Base-by-base conservation (phyloP, 495 filamentous ascomycete species). In the Extremus antarcticus region DNA sequence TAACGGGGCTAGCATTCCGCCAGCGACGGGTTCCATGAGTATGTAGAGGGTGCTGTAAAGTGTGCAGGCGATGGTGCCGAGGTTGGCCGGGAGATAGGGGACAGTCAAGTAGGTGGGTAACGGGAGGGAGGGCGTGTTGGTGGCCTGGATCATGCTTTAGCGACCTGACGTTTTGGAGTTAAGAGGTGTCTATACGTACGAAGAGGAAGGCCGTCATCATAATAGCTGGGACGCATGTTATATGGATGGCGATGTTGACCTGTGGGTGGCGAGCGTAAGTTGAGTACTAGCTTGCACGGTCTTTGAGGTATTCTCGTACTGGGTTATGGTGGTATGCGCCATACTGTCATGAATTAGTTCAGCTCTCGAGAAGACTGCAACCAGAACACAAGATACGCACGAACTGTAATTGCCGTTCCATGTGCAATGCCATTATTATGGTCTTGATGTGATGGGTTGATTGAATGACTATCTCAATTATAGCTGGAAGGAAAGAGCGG, bases 11-110 rank as follows among this genome's bases (percentile, higher is more conserved):
- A 94, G 69, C 15, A 85, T 65, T 10, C 78, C 77, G 25, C 92
- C 92, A 2, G 91, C 92, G 4, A 96, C 86, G 1, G 92, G 92
- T 65, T 97, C 92, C 64, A 98, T 83, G 21, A 97, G 82, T 51
- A 97, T 77, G 62, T 97, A 98, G 57, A 95, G 78, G 22, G 75
- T 77, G 25, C 82, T 76, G 71, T 90, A 96, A 16, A 81, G 59
- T 32, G 90, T 63, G 20, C 86, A 81, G 23, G 71, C 77, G 56
- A 94, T 74, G 8, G 90, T 92, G 38, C 84, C 90, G 39, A 86
- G 66, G 63, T 95, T 95, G 25, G 85, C 77, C 0, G 86, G 85
- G 22, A 96, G 82, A 67, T 89, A 81, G 19, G 85, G 78, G 49
- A 90, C 72, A 47, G 79, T 78, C 20, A 92, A 70, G 71, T 73